Conservation (phyloP, 768 basidiomycete species). For the Megacollybia marginata region DNA sequence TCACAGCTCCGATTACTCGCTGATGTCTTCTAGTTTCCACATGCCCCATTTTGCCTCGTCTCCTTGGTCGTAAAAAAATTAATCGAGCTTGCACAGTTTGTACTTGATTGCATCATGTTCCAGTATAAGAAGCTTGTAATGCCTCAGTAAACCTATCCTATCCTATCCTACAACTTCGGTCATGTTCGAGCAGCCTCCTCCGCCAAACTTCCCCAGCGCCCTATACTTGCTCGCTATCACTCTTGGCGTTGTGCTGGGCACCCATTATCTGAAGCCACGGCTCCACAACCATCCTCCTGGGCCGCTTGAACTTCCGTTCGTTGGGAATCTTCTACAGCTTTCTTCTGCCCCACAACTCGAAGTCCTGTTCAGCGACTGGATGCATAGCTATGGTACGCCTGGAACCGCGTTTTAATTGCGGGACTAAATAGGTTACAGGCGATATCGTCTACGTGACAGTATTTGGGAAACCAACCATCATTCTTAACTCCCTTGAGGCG, state of each 20-base stretch:
- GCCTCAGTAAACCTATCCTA: no score
- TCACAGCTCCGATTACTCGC: no score
- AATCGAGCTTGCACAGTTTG: no score
- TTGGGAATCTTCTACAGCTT: conserved; percentile 44
- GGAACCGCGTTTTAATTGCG: background rate
- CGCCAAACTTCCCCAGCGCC: no score
- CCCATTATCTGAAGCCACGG: background rate
- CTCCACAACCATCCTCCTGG: conserved; percentile 31
- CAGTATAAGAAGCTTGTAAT: no score
- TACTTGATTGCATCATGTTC: no score
- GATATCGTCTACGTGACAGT: conserved; percentile 33
- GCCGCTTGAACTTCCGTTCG: conserved; percentile 33
- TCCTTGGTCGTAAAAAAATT: no score
- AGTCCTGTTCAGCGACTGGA: conserved; percentile 34
- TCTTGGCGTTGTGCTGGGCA: background rate
- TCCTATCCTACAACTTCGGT: no score
- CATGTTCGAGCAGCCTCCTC: no score
- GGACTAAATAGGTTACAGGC: conserved; percentile 19
- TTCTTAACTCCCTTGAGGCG: conserved; percentile 40
- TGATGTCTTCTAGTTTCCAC: no score
- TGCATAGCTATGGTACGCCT: conserved; percentile 33
- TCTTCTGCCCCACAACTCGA: conserved; percentile 25
- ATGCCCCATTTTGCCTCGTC: no score
- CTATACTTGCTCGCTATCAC: no score
- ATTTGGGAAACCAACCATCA: conserved; percentile 38